Percentiles rank a stretch among this genome's conserved stretches.
phyloP scores from a whole-genome alignment of 257 asterid species.

The Nicotiana obtusifolia region DNA sequence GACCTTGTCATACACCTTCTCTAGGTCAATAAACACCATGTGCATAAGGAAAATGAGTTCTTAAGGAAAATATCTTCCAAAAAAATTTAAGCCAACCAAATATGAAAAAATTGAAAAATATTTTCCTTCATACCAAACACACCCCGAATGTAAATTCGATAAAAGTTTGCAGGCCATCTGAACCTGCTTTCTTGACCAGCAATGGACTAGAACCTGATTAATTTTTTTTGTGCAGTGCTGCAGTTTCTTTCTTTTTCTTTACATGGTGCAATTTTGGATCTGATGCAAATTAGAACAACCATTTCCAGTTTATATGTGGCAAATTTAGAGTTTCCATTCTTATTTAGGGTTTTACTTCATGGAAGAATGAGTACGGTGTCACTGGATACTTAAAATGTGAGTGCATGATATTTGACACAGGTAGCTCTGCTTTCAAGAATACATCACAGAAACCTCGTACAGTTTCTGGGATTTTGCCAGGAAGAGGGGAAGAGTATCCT shows the following conservation, averaged over 20 bases:
- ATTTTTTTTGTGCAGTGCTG: not conserved
- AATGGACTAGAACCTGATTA: not conserved
- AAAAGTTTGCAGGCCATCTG: not conserved
- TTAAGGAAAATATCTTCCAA: no score
- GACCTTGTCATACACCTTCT: no score
- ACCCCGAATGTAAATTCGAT: not conserved
- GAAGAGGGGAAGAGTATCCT: constrained; percentile 89
- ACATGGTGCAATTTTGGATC: not conserved
- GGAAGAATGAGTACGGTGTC: not conserved
- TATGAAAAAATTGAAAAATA: no score
- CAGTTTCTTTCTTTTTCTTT: not conserved
- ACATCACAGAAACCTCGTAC: constrained; percentile 94
- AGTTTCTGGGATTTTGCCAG: constrained; percentile 95
- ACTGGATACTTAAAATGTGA: not conserved
- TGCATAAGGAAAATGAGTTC: no score
- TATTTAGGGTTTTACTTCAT: not conserved
- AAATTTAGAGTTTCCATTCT: not conserved
- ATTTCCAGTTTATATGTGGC: not conserved
- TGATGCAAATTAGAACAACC: constrained; percentile 1
- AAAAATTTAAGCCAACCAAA: no score
- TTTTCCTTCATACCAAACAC: no score
- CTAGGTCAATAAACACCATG: no score
- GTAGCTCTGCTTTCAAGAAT: constrained; percentile 98
- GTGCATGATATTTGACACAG: constrained; percentile 30
- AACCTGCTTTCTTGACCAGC: not conserved